Evolutionary conservation across 176 grass and related monocot species (phyloP), one percentile per base, ranked within the genome.

Genomic region (Oropetium thomaeum): DNA sequence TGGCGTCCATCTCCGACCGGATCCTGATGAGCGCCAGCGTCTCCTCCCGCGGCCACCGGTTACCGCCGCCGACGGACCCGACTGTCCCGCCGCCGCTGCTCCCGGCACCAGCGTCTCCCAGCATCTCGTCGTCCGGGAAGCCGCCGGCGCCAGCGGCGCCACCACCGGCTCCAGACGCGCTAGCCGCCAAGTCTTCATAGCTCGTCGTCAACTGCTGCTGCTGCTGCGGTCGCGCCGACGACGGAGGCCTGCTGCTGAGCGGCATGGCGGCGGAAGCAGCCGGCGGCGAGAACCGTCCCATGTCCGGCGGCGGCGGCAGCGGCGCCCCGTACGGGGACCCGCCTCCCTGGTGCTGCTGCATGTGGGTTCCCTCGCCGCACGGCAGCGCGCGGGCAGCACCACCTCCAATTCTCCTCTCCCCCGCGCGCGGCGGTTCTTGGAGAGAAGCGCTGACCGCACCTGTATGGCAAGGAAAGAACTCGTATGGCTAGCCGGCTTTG

Each of bases 1-100:
- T 81, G 42, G 95, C 67, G 80, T 94, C 95, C 95, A 98, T 98
- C 88, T 94, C 95, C 26, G 95, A 98, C 48, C 95, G 86, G 89
- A 98, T 98, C 89, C 85, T 85, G 91, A 98, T 92, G 79, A 98
- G 90, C 8, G 91, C 90, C 3, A 92, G 67, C 76, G 95, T 98
- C 77, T 98, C 91, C 85, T 98, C 90, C 13, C 91, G 75, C 35
- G 95, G 95, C 95, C 95, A 98, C 31, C 95, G 86, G 79, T 94
- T 93, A 34, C 84, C 85, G 51, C 83, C 85, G 45, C 45, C 45
- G n/a, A n/a, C n/a, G n/a, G 78, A 51, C 23, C 88, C 71, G 9
- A 77, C 86, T 7, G 67, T 81, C 64, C 47, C 70, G 31, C 75
- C 85, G 19, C 72, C 64, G 16, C 67, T 58, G 0, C 67, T n/a